phyloP scores from a whole-genome alignment of 2,329 filamentous ascomycete genomes.

The Ascochyta clinopodiicola region DNA sequence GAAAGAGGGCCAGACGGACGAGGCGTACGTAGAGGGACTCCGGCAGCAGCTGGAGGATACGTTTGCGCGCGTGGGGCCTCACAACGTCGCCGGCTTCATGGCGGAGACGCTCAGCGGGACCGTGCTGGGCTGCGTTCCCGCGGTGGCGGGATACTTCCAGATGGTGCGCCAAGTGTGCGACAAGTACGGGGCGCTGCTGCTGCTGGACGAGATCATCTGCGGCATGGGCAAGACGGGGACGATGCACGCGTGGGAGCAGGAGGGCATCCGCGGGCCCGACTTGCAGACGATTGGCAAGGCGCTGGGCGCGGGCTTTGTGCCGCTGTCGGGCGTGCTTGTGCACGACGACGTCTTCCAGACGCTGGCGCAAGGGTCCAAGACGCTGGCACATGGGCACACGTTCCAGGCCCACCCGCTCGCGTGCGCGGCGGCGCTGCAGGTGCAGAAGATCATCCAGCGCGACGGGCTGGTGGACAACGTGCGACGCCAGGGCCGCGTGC shows the following conservation, averaged over 20 bases:
- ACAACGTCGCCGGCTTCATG: constrained; percentile 56
- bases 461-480: constrained; percentile 58
- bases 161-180: constrained; percentile 62
- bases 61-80: constrained; percentile 59
- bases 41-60: constrained; percentile 70
- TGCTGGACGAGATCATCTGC: constrained; percentile 57
- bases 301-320: constrained; percentile 67
- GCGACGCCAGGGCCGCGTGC: constrained; percentile 58
- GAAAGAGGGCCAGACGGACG: constrained; percentile 58
- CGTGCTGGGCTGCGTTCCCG: constrained; percentile 57
- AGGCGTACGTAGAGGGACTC: constrained; percentile 65
- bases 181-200: constrained; percentile 61
- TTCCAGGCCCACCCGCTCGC: constrained; percentile 66
- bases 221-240: constrained; percentile 40
- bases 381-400: constrained; percentile 65
- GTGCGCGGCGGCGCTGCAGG: constrained; percentile 67
- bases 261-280: constrained; percentile 62
- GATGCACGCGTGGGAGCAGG: constrained; percentile 49
- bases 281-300: constrained; percentile 70
- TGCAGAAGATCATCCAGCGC: constrained; percentile 61
- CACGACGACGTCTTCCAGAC: constrained; percentile 54
- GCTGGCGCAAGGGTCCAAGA: constrained; percentile 52
- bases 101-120: constrained; percentile 34
- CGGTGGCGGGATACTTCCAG: constrained; percentile 62
- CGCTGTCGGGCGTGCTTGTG: constrained; percentile 65